These are phyloP conservation scores for Macrolepiota albuminosa DNA, from an alignment of 768 basidiomycete genomes.

Conservation along the genomic window DNA sequence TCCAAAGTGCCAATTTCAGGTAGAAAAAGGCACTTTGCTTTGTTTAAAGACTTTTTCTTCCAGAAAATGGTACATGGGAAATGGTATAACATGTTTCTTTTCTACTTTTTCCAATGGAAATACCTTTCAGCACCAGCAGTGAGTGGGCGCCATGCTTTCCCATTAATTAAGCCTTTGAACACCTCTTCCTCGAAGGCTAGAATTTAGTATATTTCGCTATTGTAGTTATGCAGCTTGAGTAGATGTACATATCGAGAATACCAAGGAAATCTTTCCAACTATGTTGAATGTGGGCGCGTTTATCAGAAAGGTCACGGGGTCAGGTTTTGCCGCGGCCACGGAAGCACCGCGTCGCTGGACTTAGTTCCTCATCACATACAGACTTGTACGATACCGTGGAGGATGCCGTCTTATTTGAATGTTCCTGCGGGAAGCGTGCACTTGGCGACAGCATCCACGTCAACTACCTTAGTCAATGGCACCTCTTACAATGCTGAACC, in stretches of 20 bases:
- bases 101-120: too few relatives aligned
- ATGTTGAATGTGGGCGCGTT: not conserved
- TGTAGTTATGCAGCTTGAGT: not conserved
- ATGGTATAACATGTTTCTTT: too few relatives aligned
- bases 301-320: slow-evolving; percentile 11
- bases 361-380: not conserved
- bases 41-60: too few relatives aligned
- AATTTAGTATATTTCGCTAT: not conserved
- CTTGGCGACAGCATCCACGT: slow-evolving; percentile 19
- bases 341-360: not conserved
- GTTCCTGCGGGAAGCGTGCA: slow-evolving; percentile 16
- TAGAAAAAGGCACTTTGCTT: too few relatives aligned
- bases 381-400: slow-evolving; percentile 2
- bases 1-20: too few relatives aligned
- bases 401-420: slow-evolving; percentile 16
- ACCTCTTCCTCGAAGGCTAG: not conserved
- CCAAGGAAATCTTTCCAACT: too few relatives aligned
- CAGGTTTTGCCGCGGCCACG: not conserved
- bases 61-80: too few relatives aligned
- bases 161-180: not conserved
- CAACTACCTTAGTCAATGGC: slow-evolving; percentile 22
- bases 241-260: not conserved
- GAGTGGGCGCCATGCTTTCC: not conserved
- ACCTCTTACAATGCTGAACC: slow-evolving; percentile 6
- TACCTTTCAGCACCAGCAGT: too few relatives aligned